These are phyloP conservation scores for Anacardium occidentale DNA, from an alignment of 345 rosid genomes.

Conservation along the genomic window DNA sequence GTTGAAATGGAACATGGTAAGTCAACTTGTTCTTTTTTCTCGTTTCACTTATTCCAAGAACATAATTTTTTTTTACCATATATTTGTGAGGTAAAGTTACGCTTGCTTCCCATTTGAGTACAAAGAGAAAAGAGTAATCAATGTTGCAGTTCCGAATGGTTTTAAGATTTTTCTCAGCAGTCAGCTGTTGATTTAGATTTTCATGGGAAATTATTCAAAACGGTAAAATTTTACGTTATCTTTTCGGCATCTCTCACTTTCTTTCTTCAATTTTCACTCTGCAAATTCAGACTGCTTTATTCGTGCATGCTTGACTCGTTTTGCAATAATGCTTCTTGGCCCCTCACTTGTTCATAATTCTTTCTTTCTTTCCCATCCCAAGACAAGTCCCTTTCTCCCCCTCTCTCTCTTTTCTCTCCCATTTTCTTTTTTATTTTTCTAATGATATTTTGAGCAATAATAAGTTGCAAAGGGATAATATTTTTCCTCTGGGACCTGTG, in stretches of 20 bases:
- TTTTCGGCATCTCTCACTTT: background rate
- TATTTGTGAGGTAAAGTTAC: slow-evolving; percentile 13
- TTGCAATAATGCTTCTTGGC: slow-evolving; percentile 36
- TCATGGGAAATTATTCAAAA: slow-evolving; percentile 14
- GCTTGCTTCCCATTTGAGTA: slow-evolving; percentile 18
- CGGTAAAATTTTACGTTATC: slow-evolving; percentile 23
- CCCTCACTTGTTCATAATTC: slow-evolving; percentile 38
- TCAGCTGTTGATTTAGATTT: slow-evolving; percentile 8
- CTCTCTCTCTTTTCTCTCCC: slow-evolving; percentile 15
- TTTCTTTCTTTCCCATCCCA: slow-evolving; percentile 29
- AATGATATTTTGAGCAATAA: no score
- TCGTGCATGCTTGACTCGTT: slow-evolving; percentile 39
- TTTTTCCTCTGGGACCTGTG: no score
- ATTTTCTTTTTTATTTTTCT: slow-evolving; percentile 10
- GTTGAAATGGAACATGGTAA: background rate
- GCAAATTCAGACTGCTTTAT: slow-evolving; percentile 28
- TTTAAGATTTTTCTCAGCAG: background rate
- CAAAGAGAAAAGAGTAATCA: slow-evolving; percentile 3
- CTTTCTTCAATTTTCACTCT: slow-evolving; percentile 1
- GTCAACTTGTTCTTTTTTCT: slow-evolving; percentile 12
- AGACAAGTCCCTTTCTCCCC: slow-evolving; percentile 33
- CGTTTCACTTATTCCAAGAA: slow-evolving; percentile 32
- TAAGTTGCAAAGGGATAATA: no score
- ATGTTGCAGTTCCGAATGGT: background rate
- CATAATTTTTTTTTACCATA: slow-evolving; percentile 17